Base-by-base conservation (phyloP, 192 early-diverging fungal species). In the Phycomyces nitens region DNA sequence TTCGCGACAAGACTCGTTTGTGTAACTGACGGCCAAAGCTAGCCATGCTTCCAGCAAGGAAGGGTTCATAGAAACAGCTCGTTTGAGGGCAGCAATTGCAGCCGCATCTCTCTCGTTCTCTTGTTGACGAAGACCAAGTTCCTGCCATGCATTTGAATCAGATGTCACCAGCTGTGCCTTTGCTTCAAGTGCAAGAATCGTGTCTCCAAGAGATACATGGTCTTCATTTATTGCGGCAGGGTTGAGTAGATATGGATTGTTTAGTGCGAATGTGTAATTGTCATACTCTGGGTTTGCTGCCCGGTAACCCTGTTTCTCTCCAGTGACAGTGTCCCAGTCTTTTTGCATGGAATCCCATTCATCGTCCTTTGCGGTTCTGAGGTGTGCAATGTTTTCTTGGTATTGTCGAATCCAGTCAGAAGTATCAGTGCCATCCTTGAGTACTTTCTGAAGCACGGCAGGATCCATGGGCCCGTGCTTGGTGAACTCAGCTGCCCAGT, bases 31-130 rank as follows among this genome's bases (percentile, higher is more conserved):
- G 3, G 96, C 85, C 43, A 99, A 73, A 15, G 88, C 91, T 16
- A 96, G 76, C 81, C 89, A 93, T 22, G 87, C 88, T 63, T 95
- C 93, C 22, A 92, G 67, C 18, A 86, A 72, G 24, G 74, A 74
- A 9, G 95, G 91, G 61, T 97, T 85, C 7, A 90, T 64, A 49
- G 75, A 72, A 3, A 94, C 82, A 10, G 93, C 91, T 55, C 89
- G 90, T 20, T 86, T 78, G 38, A 99, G 75, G 0, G 97, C 93
- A 0, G 92, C 88, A 64, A 99, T 96, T 0, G 97, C 96, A 18
- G 86, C 82, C 1, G 79, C 77, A 64, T 99, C 97, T 49, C 93
- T 90, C 70, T 99, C 97, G 73, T 97, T 98, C 69, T 99, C 97
- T 62, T 97, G 95, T 69, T 99, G 97, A 54, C 81, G 78, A 34